phyloP scores from a whole-genome alignment of 2,329 filamentous ascomycete genomes.

The Cercospora sp. region DNA sequence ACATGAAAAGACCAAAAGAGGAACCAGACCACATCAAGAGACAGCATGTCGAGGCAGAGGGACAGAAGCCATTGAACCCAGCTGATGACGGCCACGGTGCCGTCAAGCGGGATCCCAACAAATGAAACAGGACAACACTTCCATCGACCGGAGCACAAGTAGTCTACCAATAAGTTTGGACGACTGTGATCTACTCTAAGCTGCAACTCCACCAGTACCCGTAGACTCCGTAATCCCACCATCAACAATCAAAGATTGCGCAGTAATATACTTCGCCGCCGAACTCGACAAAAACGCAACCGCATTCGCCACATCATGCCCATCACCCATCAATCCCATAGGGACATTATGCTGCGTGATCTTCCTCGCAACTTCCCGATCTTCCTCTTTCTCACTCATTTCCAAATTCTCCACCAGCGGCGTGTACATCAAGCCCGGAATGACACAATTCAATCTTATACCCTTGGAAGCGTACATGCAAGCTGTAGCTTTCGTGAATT shows the following conservation, averaged over 20 bases:
- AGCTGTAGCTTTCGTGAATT: conserved; percentile 35
- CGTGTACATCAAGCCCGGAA: conserved; percentile 59
- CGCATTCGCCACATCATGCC: conserved; percentile 71
- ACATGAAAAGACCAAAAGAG: conserved; percentile 25
- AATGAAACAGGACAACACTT: background rate
- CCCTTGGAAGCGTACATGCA: conserved; percentile 51
- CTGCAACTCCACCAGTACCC: conserved; percentile 25
- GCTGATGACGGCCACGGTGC: conserved; percentile 21
- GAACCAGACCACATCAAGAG: conserved; percentile 27
- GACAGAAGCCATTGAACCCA: conserved; percentile 27
- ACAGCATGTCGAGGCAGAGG: conserved; percentile 26
- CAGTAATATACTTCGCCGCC: conserved; percentile 80
- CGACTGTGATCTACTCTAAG: background rate
- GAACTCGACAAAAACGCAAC: conserved; percentile 86
- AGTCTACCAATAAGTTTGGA: background rate
- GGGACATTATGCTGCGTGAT: conserved; percentile 60
- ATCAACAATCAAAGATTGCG: conserved; percentile 62
- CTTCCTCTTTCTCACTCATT: conserved; percentile 46
- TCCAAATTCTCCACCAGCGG: conserved; percentile 52
- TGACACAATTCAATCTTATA: conserved; percentile 55
- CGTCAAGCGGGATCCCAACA: background rate
- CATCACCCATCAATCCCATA: conserved; percentile 59
- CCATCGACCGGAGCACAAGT: background rate
- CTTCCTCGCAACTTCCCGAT: conserved; percentile 52
- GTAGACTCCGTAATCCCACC: conserved; percentile 34